phyloP scores from a whole-genome alignment of 495 filamentous ascomycete species.

The Aspergillus heteromorphus region DNA sequence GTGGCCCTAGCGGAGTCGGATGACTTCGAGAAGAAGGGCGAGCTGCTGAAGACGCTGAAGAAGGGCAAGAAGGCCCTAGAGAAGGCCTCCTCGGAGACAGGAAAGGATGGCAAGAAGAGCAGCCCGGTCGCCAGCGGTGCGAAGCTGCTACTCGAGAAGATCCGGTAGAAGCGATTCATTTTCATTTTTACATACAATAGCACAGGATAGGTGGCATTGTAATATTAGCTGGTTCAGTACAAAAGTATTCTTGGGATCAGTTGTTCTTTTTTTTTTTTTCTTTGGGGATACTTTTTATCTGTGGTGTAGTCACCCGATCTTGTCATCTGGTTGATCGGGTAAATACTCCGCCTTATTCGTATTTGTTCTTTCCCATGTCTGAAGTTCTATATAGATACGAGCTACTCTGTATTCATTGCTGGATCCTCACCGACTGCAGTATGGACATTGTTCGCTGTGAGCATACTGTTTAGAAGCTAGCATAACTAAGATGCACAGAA shows the following conservation, averaged over 20 bases:
- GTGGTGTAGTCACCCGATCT: too few relatives aligned
- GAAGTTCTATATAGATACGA: too few relatives aligned
- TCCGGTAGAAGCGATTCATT: slow-evolving; percentile 13
- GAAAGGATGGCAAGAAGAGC: slow-evolving; percentile 33
- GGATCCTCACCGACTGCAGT: too few relatives aligned
- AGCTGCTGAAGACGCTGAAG: slow-evolving; percentile 60
- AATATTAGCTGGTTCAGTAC: slow-evolving; percentile 11
- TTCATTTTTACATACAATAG: background rate
- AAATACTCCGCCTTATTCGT: too few relatives aligned
- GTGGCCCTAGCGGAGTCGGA: slow-evolving; percentile 73
- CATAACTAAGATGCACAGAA: too few relatives aligned
- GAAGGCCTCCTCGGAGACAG: slow-evolving; percentile 37
- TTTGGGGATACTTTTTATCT: too few relatives aligned
- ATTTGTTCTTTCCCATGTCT: too few relatives aligned
- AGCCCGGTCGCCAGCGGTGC: slow-evolving; percentile 39
- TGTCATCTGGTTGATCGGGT: too few relatives aligned
- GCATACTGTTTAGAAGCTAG: too few relatives aligned
- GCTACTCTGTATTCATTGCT: too few relatives aligned
- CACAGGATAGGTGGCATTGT: slow-evolving; percentile 1
- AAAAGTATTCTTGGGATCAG: background rate
- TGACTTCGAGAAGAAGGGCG: slow-evolving; percentile 62
- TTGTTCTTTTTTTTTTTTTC: too few relatives aligned
- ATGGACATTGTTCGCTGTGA: too few relatives aligned
- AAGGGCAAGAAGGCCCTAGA: slow-evolving; percentile 50
- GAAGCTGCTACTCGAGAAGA: slow-evolving; percentile 42